Percentiles rank a stretch among this genome's conserved stretches.
phyloP scores from a whole-genome alignment of 306 rosid species.

The Quillaja saponaria region DNA sequence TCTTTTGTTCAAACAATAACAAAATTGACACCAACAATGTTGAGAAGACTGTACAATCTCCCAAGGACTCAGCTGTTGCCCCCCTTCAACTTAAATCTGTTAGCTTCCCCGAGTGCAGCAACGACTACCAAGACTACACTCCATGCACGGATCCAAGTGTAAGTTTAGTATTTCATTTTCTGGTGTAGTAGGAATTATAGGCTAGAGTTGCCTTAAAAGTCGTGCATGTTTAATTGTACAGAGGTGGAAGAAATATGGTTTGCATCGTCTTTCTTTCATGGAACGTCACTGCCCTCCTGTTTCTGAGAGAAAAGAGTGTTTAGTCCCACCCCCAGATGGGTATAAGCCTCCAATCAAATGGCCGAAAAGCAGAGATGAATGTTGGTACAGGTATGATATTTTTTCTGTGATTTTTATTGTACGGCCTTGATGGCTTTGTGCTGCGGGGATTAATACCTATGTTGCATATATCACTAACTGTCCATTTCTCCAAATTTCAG shows the following conservation, averaged over 20 bases:
- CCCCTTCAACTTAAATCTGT: constrained; percentile 56
- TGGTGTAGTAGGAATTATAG: constrained; percentile 11
- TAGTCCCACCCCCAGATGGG: constrained; percentile 92
- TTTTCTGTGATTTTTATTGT: constrained; percentile 1
- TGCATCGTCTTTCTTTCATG: constrained; percentile 77
- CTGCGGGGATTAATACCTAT: constrained; percentile 19
- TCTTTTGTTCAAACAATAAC: constrained; percentile 56
- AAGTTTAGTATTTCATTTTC: constrained; percentile 26
- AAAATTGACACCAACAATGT: constrained; percentile 29
- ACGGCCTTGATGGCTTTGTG: constrained; percentile 1
- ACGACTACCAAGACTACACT: constrained; percentile 81
- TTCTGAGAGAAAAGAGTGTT: constrained; percentile 83
- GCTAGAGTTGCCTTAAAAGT: constrained; percentile 19
- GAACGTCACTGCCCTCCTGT: constrained; percentile 95
- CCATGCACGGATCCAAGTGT: constrained; percentile 99
- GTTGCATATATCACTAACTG: constrained; percentile 14
- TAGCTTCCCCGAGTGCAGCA: constrained; percentile 64
- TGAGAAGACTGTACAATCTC: constrained; percentile 40
- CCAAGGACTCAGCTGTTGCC: constrained; percentile 43
- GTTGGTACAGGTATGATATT: constrained; percentile 89
- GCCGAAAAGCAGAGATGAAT: constrained; percentile 91
- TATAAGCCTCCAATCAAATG: constrained; percentile 91
- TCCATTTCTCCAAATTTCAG: constrained; percentile 41
- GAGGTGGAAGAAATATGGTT: constrained; percentile 92
- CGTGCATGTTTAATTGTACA: constrained; percentile 43